Conservation (phyloP, 306 rosid genomes). For the Fragaria ananassa region DNA sequence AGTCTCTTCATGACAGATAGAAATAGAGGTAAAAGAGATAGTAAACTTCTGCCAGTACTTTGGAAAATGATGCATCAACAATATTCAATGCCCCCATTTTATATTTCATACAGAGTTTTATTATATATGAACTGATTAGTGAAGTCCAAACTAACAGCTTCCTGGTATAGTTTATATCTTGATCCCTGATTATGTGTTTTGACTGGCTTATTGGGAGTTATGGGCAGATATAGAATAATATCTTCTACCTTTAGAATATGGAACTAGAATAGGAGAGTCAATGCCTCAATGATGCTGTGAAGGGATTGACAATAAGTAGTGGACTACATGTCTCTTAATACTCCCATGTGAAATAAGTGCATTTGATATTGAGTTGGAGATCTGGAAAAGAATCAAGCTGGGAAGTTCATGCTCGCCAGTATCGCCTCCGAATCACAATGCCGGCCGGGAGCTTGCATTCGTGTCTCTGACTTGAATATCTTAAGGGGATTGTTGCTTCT, state of each 20-base stretch:
- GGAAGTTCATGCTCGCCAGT: conserved; percentile 9
- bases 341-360: conserved; percentile 5
- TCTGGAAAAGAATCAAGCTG: conserved; percentile 4
- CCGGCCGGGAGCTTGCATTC: not conserved
- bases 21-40: not conserved
- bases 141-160: conserved; percentile 3
- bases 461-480: not conserved
- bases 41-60: not conserved
- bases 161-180: not conserved
- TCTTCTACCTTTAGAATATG: not conserved
- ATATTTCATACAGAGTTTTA: not conserved
- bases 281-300: not conserved
- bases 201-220: not conserved
- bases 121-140: not conserved
- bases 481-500: not conserved
- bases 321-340: conserved; percentile 30
- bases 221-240: not conserved
- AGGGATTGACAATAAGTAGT: conserved; percentile 23
- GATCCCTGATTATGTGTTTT: not conserved
- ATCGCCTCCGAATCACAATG: not conserved
- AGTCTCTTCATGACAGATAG: not conserved
- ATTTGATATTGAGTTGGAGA: conserved; percentile 21
- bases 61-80: conserved; percentile 7
- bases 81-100: not conserved
- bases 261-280: not conserved